Percentiles rank a stretch among this genome's conserved stretches.
Evolutionary conservation across 305 asterid species (phyloP).

Genomic region (Fraxinus ornus): DNA sequence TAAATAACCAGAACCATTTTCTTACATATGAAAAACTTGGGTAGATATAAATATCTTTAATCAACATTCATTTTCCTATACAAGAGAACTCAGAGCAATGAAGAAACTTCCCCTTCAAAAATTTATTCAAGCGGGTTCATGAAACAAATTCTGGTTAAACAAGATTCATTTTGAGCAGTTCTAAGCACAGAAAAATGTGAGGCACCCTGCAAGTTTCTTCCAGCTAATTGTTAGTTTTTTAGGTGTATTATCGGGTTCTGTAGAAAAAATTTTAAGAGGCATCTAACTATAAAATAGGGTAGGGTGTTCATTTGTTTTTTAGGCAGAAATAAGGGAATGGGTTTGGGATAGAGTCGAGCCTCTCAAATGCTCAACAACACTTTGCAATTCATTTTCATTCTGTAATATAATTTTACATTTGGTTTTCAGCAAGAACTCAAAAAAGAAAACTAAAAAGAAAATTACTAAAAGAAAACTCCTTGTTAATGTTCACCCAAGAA

Average conservation of each 20-base stretch:
- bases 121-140: neutral
- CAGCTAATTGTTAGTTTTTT: too few relatives aligned
- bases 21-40: neutral
- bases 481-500: neutral
- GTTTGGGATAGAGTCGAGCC: neutral
- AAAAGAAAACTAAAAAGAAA: too few relatives aligned
- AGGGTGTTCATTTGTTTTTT: neutral
- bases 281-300: too few relatives aligned
- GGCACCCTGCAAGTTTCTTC: too few relatives aligned
- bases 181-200: neutral
- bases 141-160: neutral
- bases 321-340: neutral
- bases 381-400: neutral
- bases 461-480: neutral
- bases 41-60: neutral
- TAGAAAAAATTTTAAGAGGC: too few relatives aligned
- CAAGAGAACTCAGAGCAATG: neutral
- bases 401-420: neutral
- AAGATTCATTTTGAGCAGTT: neutral
- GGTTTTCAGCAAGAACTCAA: neutral
- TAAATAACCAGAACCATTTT: neutral
- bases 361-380: neutral
- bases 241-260: too few relatives aligned
- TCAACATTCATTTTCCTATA: neutral
- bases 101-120: conserved; percentile 6